Evolutionary conservation across 345 rosid genomes (phyloP).

Genomic region (Carallia brachiata): DNA sequence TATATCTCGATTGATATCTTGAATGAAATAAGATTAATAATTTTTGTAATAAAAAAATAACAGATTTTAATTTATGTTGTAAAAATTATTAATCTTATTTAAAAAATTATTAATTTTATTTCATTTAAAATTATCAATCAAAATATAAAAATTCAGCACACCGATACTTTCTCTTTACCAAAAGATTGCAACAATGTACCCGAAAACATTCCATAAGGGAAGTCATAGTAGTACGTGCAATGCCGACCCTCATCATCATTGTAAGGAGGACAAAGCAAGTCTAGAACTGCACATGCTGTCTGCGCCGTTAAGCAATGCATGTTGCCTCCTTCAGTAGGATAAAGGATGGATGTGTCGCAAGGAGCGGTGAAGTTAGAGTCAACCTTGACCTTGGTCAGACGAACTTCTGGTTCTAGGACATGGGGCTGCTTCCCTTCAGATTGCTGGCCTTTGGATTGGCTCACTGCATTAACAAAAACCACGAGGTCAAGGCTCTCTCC

Average conservation of each 20-base stretch:
- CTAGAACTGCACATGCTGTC: slow-evolving; percentile 88
- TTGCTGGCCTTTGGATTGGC: slow-evolving; percentile 17
- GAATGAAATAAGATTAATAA: no score
- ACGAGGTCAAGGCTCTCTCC: not conserved
- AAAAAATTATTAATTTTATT: no score
- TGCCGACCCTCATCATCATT: slow-evolving; percentile 68
- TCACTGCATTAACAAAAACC: slow-evolving; percentile 34
- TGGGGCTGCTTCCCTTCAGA: not conserved
- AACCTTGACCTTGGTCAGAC: slow-evolving; percentile 73
- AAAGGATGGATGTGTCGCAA: slow-evolving; percentile 71
- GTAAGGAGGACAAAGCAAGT: slow-evolving; percentile 93
- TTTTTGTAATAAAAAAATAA: no score
- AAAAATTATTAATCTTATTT: no score
- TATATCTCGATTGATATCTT: no score
- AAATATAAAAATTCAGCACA: no score
- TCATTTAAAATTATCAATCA: no score
- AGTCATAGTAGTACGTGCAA: slow-evolving; percentile 67
- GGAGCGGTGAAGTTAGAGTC: slow-evolving; percentile 68
- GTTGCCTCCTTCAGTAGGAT: slow-evolving; percentile 93
- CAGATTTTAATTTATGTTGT: no score
- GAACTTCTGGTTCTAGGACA: slow-evolving; percentile 28
- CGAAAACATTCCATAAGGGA: slow-evolving; percentile 46
- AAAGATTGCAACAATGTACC: slow-evolving; percentile 34
- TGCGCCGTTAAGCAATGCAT: slow-evolving; percentile 88
- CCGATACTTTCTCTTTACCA: no score